A percentile compares a stretch with the other conserved stretches of the same genome.
These are phyloP conservation scores for Neopestalotiopsis rosae DNA, from an alignment of 2,329 filamentous ascomycete genomes.

Conservation along the genomic window DNA sequence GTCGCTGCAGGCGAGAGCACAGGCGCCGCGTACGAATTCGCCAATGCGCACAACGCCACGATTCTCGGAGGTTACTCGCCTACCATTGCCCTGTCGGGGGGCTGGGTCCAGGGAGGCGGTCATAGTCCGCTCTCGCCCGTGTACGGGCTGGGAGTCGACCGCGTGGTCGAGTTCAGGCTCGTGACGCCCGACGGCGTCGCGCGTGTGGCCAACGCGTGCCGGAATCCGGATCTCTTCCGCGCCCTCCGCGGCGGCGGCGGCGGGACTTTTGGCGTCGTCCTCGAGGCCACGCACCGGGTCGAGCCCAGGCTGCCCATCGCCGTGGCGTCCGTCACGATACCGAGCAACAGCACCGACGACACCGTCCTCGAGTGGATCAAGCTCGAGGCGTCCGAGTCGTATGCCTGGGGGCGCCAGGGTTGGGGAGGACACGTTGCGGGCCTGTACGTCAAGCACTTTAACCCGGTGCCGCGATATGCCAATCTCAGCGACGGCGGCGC, in stretches of 20 bases:
- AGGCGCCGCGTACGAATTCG: constrained; percentile 32
- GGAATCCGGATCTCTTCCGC: constrained; percentile 52
- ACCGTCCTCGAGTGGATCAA: constrained; percentile 36
- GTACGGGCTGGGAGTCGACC: constrained; percentile 35
- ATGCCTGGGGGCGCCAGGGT: constrained; percentile 28
- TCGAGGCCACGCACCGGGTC: constrained; percentile 46
- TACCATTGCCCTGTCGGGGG: constrained; percentile 31
- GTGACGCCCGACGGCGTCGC: constrained; percentile 30
- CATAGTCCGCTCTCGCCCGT: constrained; percentile 34
- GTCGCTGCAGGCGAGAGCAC: constrained; percentile 36
- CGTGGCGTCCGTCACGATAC: constrained; percentile 30
- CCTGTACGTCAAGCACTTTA: constrained; percentile 29
- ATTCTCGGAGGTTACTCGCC: constrained; percentile 31
- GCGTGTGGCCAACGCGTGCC: constrained; percentile 36
- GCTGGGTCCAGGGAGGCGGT: constrained; percentile 35
- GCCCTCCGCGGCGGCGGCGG: constrained; percentile 54
- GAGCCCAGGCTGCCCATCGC: constrained; percentile 42
- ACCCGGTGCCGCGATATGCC: constrained; percentile 24
- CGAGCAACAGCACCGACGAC: constrained; percentile 31
- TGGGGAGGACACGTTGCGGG: constrained; percentile 30
- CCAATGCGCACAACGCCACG: constrained; percentile 29
- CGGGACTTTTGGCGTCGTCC: constrained; percentile 49
- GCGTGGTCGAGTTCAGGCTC: constrained; percentile 34
- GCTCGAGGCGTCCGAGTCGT: constrained; percentile 25
- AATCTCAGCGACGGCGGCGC: constrained; percentile 24